Evolutionary conservation across 2,329 filamentous ascomycete genomes (phyloP).

Genomic region (Ramularia endophylla): DNA sequence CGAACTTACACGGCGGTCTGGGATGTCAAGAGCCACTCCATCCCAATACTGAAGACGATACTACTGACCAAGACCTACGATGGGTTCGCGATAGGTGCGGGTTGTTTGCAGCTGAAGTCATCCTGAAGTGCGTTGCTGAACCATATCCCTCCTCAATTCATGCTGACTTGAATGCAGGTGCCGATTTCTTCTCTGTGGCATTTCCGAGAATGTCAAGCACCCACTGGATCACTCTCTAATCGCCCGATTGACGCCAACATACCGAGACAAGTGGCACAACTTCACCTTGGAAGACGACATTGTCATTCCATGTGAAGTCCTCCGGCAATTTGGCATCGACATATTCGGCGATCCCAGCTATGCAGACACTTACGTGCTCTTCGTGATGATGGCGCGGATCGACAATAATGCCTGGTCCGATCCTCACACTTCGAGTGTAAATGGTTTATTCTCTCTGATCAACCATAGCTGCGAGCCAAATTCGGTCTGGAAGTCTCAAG

Average conservation of each 20-base stretch:
- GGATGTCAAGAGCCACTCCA: conserved; percentile 21
- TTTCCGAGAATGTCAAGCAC: conserved; percentile 13
- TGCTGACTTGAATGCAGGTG: conserved; percentile 2
- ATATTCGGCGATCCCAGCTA: conserved; percentile 57
- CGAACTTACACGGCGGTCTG: conserved; percentile 12
- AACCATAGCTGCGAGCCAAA: conserved; percentile 95
- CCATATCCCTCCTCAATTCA: conserved; percentile 14
- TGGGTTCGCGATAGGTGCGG: conserved; percentile 22
- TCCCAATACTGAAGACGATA: conserved; percentile 18
- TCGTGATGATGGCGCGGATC: conserved; percentile 84
- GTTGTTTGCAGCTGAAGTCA: conserved; percentile 10
- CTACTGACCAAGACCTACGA: conserved; percentile 15
- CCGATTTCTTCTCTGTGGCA: conserved; percentile 17
- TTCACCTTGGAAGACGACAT: conserved; percentile 71
- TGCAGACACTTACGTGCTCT: conserved; percentile 69
- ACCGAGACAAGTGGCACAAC: conserved; percentile 25
- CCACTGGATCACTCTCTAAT: conserved; percentile 24
- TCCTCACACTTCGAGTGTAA: conserved; percentile 45
- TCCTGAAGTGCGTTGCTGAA: conserved; percentile 2
- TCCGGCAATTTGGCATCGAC: conserved; percentile 76
- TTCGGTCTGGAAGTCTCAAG: conserved; percentile 64
- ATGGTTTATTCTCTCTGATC: conserved; percentile 88
- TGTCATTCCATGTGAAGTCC: conserved; percentile 61
- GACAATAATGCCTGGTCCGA: conserved; percentile 75
- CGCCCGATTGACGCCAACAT: conserved; percentile 24